Evolutionary conservation across 2,329 filamentous ascomycete genomes (phyloP).

Genomic region (Epichloe festucae): DNA sequence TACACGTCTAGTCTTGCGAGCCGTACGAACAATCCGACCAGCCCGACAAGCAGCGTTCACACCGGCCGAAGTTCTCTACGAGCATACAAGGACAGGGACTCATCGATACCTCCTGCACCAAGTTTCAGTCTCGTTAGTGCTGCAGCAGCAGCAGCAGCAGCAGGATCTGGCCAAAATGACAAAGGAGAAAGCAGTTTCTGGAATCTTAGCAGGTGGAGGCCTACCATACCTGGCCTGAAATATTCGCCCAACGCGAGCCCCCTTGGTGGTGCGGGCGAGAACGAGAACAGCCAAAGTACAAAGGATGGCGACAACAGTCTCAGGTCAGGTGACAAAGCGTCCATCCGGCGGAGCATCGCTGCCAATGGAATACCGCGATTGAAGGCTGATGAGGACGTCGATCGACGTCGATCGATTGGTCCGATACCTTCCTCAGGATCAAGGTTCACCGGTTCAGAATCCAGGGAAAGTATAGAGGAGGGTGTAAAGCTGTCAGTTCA

Average conservation of each 20-base stretch:
- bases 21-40: constrained; percentile 17
- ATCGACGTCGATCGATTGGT: constrained; percentile 19
- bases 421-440: constrained; percentile 11
- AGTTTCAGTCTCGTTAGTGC: constrained; percentile 37
- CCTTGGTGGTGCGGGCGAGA: constrained; percentile 9
- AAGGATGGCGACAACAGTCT: constrained; percentile 11
- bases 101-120: constrained; percentile 35
- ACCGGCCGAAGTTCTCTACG: constrained; percentile 15
- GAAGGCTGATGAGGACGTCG: constrained; percentile 13
- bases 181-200: constrained; percentile 38
- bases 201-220: constrained; percentile 43
- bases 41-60: constrained; percentile 24
- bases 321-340: constrained; percentile 21
- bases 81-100: constrained; percentile 12
- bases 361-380: constrained; percentile 15
- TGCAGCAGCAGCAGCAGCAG: constrained; percentile 15
- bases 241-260: constrained; percentile 15
- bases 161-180: constrained; percentile 24
- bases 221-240: constrained; percentile 23
- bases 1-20: constrained; percentile 20
- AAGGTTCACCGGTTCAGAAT: constrained; percentile 11
- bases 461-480: constrained; percentile 10
- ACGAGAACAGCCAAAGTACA: constrained; percentile 12
- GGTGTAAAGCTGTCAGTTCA: background rate
- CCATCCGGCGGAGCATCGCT: constrained; percentile 19